Conservation (phyloP, 305 asterid species). For the Solanum hybrid region DNA sequence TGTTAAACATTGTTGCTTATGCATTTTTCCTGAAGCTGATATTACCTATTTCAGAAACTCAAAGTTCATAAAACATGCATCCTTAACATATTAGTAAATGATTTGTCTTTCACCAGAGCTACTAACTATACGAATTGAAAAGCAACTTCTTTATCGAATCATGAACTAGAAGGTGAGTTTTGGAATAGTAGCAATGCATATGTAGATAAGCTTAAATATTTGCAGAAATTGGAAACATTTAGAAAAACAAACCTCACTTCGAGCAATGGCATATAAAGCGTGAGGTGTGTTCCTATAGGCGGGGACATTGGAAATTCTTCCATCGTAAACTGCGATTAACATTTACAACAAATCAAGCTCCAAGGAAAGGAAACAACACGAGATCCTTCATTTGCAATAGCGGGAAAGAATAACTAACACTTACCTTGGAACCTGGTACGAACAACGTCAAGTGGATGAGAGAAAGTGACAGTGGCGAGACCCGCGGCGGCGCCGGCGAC, state of each 20-base stretch:
- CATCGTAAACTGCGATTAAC: constrained; percentile 54
- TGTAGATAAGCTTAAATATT: not conserved
- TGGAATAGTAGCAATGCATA: not conserved
- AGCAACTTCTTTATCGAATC: not conserved
- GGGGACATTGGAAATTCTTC: constrained; percentile 52
- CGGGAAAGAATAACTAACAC: not conserved
- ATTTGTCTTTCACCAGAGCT: not conserved
- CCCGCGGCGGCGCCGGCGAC: constrained; percentile 87
- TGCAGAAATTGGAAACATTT: not conserved
- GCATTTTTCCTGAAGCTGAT: not conserved
- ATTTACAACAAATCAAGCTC: not conserved
- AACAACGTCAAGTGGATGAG: constrained; percentile 93
- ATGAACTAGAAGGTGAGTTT: not conserved
- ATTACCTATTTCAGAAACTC: not conserved
- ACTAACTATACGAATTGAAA: not conserved
- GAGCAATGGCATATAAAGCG: constrained; percentile 77
- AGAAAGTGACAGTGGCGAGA: constrained; percentile 65
- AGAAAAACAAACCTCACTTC: constrained; percentile 58
- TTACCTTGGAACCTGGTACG: constrained; percentile 94
- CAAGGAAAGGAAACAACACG: not conserved
- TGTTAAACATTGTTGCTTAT: not conserved
- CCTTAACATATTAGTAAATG: not conserved
- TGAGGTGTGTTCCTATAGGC: constrained; percentile 75
- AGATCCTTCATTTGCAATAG: not conserved
- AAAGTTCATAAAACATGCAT: not conserved